Evolutionary conservation across 1,284 basidiomycete species (phyloP), one percentile per base, ranked within the genome.

Genomic region (Ustilago trichophora): DNA sequence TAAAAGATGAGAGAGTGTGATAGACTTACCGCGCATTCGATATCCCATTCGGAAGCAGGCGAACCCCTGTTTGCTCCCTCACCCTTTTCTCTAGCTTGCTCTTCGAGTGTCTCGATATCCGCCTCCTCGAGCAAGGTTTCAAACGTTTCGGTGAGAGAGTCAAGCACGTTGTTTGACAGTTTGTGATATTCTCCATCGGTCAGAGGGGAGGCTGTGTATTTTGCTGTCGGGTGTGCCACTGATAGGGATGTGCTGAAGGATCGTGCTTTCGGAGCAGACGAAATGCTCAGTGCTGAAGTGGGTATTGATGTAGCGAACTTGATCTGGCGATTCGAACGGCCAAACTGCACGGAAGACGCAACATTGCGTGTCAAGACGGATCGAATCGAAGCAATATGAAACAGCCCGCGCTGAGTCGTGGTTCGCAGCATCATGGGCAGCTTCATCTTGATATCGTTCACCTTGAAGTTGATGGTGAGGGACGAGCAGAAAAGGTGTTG

Each of bases 1-100:
- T n/a, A n/a, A n/a, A n/a, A n/a, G n/a, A n/a, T n/a, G n/a, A n/a
- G n/a, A 16, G 15, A 36, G 12, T 6, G 25, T 19, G 31, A 33
- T 18, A 22, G 15, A 86, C 92, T 80, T 82, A 97, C 95, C 77
- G 89, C 89, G 82, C 97, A 97, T 82, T 98, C 95, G 13, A 97
- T 90, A 80, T 98, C 95, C 80, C 89, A 91, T 3, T 84, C 83
- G 1, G 87, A 85, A 37, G 79, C 73, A 22, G 79, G 41, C 83
- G 71, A 47, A 19, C 54, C 66, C 31, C 60, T 33, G 5, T 32
- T 43, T 2, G 67, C 52, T 12, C 34, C 56, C 37, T 50, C 44
- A 13, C 42, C 33, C 37, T 27, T 55, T 16, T 40, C 35, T 42
- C 38, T 25, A 25, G 62, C 65, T 8, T 44, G 15, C 15, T 50